Base-by-base conservation (phyloP, 352 stramenopile genomes). In the Pythium apleroticum region DNA sequence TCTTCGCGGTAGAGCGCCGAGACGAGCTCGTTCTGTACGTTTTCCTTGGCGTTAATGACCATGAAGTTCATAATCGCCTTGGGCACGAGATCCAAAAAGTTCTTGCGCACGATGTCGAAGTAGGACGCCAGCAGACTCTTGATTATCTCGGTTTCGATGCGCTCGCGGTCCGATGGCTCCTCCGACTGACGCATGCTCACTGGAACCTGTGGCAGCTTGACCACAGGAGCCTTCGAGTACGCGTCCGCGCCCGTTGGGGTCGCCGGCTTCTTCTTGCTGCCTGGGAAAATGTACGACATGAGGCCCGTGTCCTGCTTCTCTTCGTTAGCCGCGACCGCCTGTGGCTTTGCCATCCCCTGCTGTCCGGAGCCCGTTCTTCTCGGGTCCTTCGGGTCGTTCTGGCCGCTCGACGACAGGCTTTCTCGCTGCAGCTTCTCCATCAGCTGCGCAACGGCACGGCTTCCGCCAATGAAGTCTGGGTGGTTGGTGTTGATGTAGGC, bases 11-110 rank as follows among this genome's bases (percentile, higher is more conserved):
- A 99, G 25, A 99, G 78, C 58, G 96, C 91, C 39, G 89, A 96
- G 19, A 99, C 95, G 31, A 99, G 80, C 74, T 99, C 96, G 78
- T 99, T 99, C 76, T 99, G 97, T 61, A 99, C 88, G 48, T 97
- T 97, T 69, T 99, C 95, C 74, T 98, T 98, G 35, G 97, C 86
- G 72, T 95, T 71, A 25, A 88, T 88, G 27, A 97, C 89, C 88
- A 99, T 93, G 71, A 99, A 99, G 82, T 95, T 97, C 96, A 99
- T 99, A 72, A 99, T 99, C n/a, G 97, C 96, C 80, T 99, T 99
- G 6, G 98, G 97, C 41, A 99, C 97, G 69, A 99, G 83, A 72
- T 99, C 98, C 69, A 98, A 86, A 75, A 99, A 99, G 76, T 98
- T 99, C 86, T 99, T 99, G 52, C 95, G 84, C 49, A 99, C 97